Evolutionary conservation across 2,329 filamentous ascomycete genomes (phyloP).

Genomic region (Verticillium klebahnii): DNA sequence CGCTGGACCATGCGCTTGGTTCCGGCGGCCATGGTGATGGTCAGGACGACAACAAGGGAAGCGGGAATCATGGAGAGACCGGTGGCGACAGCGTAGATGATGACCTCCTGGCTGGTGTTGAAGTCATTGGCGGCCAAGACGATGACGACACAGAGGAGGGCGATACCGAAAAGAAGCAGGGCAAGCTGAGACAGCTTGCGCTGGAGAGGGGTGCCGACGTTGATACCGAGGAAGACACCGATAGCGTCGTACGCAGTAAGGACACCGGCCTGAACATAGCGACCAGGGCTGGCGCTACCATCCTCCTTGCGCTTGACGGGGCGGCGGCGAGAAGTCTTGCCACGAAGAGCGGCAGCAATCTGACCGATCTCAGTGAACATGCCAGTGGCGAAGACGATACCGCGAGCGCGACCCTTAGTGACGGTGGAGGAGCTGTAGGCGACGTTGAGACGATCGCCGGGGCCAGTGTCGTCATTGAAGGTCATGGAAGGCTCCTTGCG

Average conservation of each 20-base stretch:
- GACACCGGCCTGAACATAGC: constrained; percentile 29
- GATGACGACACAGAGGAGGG: constrained; percentile 38
- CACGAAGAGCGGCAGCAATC: constrained; percentile 46
- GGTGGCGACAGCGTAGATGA: constrained; percentile 40
- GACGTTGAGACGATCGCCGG: constrained; percentile 57
- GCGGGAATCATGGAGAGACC: constrained; percentile 47
- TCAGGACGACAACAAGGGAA: constrained; percentile 46
- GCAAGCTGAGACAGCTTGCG: constrained; percentile 67
- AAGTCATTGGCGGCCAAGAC: constrained; percentile 39
- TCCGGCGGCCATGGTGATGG: constrained; percentile 56
- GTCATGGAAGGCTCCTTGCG: constrained; percentile 44
- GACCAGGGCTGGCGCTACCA: constrained; percentile 23
- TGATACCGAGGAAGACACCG: constrained; percentile 43
- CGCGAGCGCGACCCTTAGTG: constrained; percentile 55
- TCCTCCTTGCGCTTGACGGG: constrained; percentile 40
- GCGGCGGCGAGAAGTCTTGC: constrained; percentile 27
- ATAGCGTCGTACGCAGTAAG: constrained; percentile 29
- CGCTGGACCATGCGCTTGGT: constrained; percentile 49
- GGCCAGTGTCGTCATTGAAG: constrained; percentile 35
- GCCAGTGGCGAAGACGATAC: constrained; percentile 57
- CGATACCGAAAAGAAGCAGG: constrained; percentile 61
- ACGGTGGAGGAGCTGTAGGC: constrained; percentile 60
- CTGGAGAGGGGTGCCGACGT: constrained; percentile 63
- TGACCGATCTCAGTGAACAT: constrained; percentile 59
- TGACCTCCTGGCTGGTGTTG: constrained; percentile 30